Evolutionary conservation across 257 asterid species (phyloP).

Genomic region (Fraxinus pennsylvanica): DNA sequence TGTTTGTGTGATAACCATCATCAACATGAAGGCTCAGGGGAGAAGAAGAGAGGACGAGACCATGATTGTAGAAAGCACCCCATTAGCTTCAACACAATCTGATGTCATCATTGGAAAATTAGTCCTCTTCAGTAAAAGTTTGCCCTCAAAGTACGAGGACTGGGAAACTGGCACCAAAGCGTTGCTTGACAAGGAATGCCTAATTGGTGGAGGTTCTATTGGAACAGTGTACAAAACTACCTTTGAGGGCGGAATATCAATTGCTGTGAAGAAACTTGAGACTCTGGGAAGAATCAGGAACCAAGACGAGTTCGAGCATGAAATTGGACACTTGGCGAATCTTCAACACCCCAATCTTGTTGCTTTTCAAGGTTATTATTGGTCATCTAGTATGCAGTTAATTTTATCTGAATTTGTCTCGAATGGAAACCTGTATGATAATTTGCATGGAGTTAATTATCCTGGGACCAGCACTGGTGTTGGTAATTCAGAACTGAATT

Average conservation of each 20-base stretch:
- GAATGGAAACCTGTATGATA: slow-evolving; percentile 74
- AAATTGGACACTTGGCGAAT: slow-evolving; percentile 69
- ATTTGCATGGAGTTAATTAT: slow-evolving; percentile 62
- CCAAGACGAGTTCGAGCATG: slow-evolving; percentile 92
- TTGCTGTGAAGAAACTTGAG: slow-evolving; percentile 88
- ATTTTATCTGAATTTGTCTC: slow-evolving; percentile 68
- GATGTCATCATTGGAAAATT: slow-evolving; percentile 78
- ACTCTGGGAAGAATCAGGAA: slow-evolving; percentile 74
- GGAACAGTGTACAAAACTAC: slow-evolving; percentile 81
- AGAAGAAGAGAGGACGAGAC: slow-evolving; percentile 56
- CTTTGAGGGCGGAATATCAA: slow-evolving; percentile 67
- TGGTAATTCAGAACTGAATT: slow-evolving; percentile 66
- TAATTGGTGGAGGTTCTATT: slow-evolving; percentile 86
- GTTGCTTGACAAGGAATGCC: slow-evolving; percentile 80
- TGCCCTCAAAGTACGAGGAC: slow-evolving; percentile 90
- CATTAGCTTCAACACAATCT: slow-evolving; percentile 71
- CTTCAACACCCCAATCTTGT: slow-evolving; percentile 76
- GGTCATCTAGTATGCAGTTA: slow-evolving; percentile 88
- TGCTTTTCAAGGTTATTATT: slow-evolving; percentile 75
- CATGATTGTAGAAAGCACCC: slow-evolving; percentile 67
- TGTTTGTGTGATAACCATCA: slow-evolving; percentile 63
- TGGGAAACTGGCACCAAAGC: slow-evolving; percentile 97
- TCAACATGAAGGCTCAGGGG: slow-evolving; percentile 67
- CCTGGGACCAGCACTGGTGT: slow-evolving; percentile 69
- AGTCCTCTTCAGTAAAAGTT: slow-evolving; percentile 76